These are phyloP conservation scores for Lolium perenne DNA, from an alignment of 176 grass and related monocot species.

Conservation along the genomic window DNA sequence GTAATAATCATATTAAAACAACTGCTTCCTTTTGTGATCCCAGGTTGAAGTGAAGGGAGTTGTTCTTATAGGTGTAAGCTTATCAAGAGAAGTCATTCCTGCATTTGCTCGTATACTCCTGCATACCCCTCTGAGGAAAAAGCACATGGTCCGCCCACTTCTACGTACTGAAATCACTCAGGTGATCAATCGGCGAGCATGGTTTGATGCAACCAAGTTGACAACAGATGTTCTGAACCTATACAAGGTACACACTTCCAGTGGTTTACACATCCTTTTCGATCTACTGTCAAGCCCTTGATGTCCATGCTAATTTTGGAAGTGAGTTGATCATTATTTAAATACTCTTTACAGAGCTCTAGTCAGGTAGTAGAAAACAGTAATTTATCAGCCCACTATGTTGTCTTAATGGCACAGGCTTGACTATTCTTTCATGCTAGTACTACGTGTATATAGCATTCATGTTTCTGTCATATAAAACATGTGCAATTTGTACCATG, in stretches of 20 bases:
- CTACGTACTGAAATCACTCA: slow-evolving; percentile 95
- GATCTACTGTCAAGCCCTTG: neutral
- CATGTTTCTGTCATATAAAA: neutral
- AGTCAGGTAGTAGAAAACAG: neutral
- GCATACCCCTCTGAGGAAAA: slow-evolving; percentile 92
- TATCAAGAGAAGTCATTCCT: slow-evolving; percentile 95
- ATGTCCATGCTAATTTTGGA: slow-evolving; percentile 3
- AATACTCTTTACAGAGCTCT: neutral
- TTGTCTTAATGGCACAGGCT: neutral
- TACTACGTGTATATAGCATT: neutral
- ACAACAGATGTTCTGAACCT: slow-evolving; percentile 82
- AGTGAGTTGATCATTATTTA: slow-evolving; percentile 3
- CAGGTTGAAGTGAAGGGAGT: slow-evolving; percentile 96
- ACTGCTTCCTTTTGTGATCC: slow-evolving; percentile 17
- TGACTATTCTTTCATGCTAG: neutral
- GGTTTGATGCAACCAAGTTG: slow-evolving; percentile 90
- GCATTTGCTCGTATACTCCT: slow-evolving; percentile 95
- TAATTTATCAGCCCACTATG: neutral
- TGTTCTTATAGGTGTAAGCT: slow-evolving; percentile 83
- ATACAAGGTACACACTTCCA: slow-evolving; percentile 73
- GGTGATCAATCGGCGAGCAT: slow-evolving; percentile 92
- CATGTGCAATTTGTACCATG: neutral
- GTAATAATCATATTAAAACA: slow-evolving; percentile 28
- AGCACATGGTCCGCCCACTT: slow-evolving; percentile 92
- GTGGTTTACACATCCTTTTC: slow-evolving; percentile 1